Evolutionary conservation across 2,329 filamentous ascomycete genomes (phyloP).

Genomic region (Talaromyces albobiverticillius): DNA sequence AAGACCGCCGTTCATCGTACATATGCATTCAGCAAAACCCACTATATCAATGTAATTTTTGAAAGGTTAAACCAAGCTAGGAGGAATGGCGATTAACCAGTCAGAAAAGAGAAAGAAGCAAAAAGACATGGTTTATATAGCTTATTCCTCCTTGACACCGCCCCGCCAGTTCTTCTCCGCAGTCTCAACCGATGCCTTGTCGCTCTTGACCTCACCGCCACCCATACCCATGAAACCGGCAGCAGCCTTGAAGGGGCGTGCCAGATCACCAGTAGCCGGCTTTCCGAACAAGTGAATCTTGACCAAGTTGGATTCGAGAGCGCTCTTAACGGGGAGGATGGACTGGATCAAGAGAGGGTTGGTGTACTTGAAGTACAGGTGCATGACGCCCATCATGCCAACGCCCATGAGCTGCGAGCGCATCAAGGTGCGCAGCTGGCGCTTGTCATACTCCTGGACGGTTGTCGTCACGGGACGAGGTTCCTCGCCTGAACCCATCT

Average conservation of each 20-base stretch:
- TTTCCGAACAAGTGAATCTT: conserved; percentile 93
- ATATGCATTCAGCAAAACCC: too few relatives aligned
- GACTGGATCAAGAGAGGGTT: conserved; percentile 98
- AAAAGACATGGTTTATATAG: neutral
- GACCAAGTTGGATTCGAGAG: conserved; percentile 90
- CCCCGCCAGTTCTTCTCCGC: conserved; percentile 50
- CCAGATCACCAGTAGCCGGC: conserved; percentile 83
- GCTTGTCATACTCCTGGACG: conserved; percentile 87
- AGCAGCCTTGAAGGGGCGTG: conserved; percentile 88
- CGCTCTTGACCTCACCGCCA: conserved; percentile 71
- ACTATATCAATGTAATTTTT: too few relatives aligned
- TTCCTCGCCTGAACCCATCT: conserved; percentile 91
- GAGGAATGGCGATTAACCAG: too few relatives aligned
- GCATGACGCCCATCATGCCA: conserved; percentile 98
- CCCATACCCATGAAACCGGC: conserved; percentile 78
- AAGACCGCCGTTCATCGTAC: too few relatives aligned
- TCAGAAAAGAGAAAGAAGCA: neutral
- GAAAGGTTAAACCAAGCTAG: too few relatives aligned
- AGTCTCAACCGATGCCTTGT: conserved; percentile 70
- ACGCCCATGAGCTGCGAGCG: conserved; percentile 93
- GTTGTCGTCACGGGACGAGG: conserved; percentile 96
- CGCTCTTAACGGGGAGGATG: conserved; percentile 95
- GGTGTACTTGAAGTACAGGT: conserved; percentile 99
- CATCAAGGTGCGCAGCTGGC: conserved; percentile 79
- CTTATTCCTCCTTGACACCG: conserved; percentile 51